A percentile compares a stretch with the other conserved stretches of the same genome.
phyloP scores from a whole-genome alignment of 495 filamentous ascomycete species.

The Aspergillus bertholletiae region DNA sequence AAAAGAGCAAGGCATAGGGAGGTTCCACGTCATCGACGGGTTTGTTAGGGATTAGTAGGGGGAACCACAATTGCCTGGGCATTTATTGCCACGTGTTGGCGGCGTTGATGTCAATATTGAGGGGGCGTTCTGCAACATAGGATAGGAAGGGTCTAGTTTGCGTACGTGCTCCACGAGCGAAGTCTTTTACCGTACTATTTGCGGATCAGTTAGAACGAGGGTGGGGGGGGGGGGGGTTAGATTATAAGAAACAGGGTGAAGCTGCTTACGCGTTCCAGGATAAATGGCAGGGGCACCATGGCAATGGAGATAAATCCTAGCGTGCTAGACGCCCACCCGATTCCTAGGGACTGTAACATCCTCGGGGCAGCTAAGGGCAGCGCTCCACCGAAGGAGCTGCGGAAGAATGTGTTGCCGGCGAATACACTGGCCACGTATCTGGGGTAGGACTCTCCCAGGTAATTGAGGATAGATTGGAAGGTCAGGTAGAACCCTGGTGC shows the following conservation, averaged over 20 bases:
- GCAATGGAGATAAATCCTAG: conserved; percentile 51
- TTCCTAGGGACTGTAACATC: conserved; percentile 49
- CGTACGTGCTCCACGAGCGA: conserved; percentile 9
- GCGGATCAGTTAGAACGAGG: no score
- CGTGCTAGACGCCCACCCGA: conserved; percentile 52
- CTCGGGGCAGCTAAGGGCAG: conserved; percentile 13
- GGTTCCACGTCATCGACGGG: no score
- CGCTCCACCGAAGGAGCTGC: conserved; percentile 16
- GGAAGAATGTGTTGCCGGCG: conserved; percentile 15
- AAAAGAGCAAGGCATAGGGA: no score
- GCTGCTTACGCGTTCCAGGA: conserved; percentile 11
- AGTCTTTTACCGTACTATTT: conserved; percentile 12
- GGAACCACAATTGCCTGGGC: no score
- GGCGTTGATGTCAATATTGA: no score
- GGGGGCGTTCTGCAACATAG: no score
- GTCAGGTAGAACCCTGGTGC: conserved; percentile 21
- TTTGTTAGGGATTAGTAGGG: no score
- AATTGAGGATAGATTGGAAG: conserved; percentile 15
- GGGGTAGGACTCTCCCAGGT: conserved; percentile 14
- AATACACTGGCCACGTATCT: conserved; percentile 10
- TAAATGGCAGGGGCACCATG: conserved; percentile 51
- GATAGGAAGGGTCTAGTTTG: conserved; percentile 2
- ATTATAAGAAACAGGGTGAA: background rate
- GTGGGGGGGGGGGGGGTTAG: no score
- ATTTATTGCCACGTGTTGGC: no score